Conservation (phyloP, 129 eudicot genomes). For the Ambrosia trifida region DNA sequence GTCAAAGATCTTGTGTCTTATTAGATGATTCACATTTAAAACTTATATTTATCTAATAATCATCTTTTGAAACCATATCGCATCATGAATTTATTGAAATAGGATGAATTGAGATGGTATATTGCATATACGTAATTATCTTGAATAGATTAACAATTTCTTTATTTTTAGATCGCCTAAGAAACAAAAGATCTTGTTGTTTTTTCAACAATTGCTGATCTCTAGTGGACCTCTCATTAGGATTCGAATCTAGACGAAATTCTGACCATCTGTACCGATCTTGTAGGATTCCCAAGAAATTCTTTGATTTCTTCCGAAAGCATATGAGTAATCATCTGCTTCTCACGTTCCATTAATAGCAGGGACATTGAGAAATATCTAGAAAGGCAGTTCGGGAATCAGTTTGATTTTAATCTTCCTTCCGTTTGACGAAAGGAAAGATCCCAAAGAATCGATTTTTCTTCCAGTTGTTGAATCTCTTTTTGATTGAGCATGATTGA, state of each 20-base stretch:
- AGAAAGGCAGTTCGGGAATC: too few species aligned
- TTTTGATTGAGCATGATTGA: too few species aligned
- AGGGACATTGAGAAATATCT: not conserved
- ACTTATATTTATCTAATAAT: too few species aligned
- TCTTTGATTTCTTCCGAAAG: too few species aligned
- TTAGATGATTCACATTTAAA: too few species aligned
- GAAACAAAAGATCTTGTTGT: not conserved
- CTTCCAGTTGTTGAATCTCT: not conserved
- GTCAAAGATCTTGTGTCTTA: too few species aligned
- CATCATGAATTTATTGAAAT: too few species aligned
- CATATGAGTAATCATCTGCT: not conserved
- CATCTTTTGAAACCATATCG: too few species aligned
- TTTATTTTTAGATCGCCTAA: not conserved
- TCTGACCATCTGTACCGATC: not conserved
- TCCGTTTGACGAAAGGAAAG: not conserved
- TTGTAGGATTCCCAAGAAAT: not conserved
- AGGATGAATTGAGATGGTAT: too few species aligned
- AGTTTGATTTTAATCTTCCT: not conserved
- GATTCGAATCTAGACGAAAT: not conserved
- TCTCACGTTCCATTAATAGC: not conserved
- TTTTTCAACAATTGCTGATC: not conserved
- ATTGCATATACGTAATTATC: too few species aligned
- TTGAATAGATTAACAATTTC: too few species aligned
- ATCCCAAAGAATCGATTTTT: not conserved
- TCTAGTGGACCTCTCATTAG: not conserved